Evolutionary conservation across 2,329 filamentous ascomycete species (phyloP).

Genomic region (Sporothrix humicola): DNA sequence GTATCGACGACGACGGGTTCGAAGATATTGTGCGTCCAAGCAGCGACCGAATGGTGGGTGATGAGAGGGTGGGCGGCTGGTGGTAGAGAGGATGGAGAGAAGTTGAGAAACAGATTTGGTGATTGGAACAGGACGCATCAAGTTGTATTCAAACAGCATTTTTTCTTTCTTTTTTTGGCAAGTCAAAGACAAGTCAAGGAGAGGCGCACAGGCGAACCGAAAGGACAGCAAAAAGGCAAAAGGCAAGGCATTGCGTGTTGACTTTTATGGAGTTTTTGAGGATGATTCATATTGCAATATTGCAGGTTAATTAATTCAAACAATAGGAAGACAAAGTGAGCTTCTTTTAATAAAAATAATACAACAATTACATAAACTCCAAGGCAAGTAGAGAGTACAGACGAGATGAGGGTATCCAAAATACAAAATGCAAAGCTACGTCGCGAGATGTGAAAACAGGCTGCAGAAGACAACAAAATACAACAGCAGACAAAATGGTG

Average conservation of each 20-base stretch:
- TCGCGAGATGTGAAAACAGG: neutral
- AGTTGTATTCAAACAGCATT: neutral
- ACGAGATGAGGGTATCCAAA: neutral
- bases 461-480: neutral
- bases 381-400: too few species aligned
- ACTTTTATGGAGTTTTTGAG: neutral
- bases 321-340: neutral
- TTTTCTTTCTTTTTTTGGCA: neutral
- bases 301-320: slow-evolving; percentile 3
- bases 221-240: neutral
- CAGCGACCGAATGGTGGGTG: slow-evolving; percentile 44
- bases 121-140: neutral
- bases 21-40: slow-evolving; percentile 42
- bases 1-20: slow-evolving; percentile 6
- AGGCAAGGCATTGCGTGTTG: neutral
- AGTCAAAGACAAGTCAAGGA: neutral
- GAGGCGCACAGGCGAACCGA: neutral
- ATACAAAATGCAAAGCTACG: neutral
- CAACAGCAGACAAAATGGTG: neutral
- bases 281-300: neutral
- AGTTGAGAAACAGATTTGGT: neutral
- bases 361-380: neutral
- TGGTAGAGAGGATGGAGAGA: neutral
- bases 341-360: neutral
- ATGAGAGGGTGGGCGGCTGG: slow-evolving; percentile 38